Base-by-base conservation (phyloP, 1,139 yeast genomes). In the Hansenula lynferdii region DNA sequence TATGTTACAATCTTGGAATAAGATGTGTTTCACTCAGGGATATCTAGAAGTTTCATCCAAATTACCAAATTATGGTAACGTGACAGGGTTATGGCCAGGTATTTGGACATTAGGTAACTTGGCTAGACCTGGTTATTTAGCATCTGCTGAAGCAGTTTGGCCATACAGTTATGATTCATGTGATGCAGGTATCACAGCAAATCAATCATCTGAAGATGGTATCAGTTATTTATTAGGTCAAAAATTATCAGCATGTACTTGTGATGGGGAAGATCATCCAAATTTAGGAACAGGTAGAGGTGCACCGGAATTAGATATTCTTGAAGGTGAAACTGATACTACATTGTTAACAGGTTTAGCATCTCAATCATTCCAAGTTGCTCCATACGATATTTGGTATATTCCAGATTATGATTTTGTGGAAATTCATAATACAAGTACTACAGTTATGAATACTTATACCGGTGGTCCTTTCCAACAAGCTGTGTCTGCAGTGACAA, bases 161-260 rank as follows among this genome's bases (percentile, higher is more conserved):
- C 95, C 95, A 4, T 86, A 85, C 54, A 70, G 87, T n/a, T 86
- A 86, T 57, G 77, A 79, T 30, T 62, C 75, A 16, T 86, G 95
- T 65, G 95, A 86, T 67, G 85, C 85, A 6, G 95, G 95, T 45
- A 85, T 85, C 44, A 85, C 95, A 9, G 82, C 95, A n/a, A 86
- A 86, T 57, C 95, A 86, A 62, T 80, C 89, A 12, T 73, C 87
- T 0, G 70, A 83, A 1, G 95, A 85, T 61, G 96, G 96, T 32
- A 72, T 85, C 36, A 80, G 86, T 10, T 82, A 75, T 53, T 65
- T 86, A 31, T 86, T 87, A 1, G 96, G 96, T 20, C 95, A 85
- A 64, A 72, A 74, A 42, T 66, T 86, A 43, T 77, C 69, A 55
- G 56, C 65, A 20, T 86, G 95, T 62, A 77, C 85, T 0, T 86